These are phyloP conservation scores for Flaveria linearis DNA, from an alignment of 129 eudicot species.

Conservation along the genomic window DNA sequence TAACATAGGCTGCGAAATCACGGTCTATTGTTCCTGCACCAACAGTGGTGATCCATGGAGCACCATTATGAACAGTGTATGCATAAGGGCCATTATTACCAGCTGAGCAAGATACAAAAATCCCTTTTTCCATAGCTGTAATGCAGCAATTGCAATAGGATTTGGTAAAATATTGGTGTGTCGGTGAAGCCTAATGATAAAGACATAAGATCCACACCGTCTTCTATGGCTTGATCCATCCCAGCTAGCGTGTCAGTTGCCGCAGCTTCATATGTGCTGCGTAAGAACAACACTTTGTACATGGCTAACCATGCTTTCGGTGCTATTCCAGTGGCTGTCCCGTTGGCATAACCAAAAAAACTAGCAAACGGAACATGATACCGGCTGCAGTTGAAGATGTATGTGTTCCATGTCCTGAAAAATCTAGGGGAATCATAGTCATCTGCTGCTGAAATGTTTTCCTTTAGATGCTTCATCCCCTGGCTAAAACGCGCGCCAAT, in stretches of 20 bases:
- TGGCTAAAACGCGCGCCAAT: constrained; percentile 54
- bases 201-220: constrained; percentile 55
- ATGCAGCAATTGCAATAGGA: constrained; percentile 50
- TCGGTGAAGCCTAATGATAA: constrained; percentile 38
- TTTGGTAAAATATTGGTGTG: constrained; percentile 37
- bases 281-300: constrained; percentile 48
- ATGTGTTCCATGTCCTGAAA: constrained; percentile 52
- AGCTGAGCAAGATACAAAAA: constrained; percentile 50
- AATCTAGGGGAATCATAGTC: constrained; percentile 56
- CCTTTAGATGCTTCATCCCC: constrained; percentile 39
- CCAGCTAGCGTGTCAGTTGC: constrained; percentile 51
- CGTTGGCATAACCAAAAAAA: constrained; percentile 52
- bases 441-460: constrained; percentile 23
- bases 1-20: constrained; percentile 38
- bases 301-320: constrained; percentile 54
- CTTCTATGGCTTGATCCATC: constrained; percentile 61
- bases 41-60: constrained; percentile 54
- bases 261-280: constrained; percentile 37
- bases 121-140: constrained; percentile 55
- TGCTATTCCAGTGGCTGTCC: constrained; percentile 51
- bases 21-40: constrained; percentile 55
- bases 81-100: constrained; percentile 49
- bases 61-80: constrained; percentile 44
- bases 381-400: constrained; percentile 54
- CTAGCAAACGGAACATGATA: constrained; percentile 29